Evolutionary conservation across 441 rosid genomes (phyloP), one percentile per base, ranked within the genome.

Genomic region (Gossypium gossypioides): DNA sequence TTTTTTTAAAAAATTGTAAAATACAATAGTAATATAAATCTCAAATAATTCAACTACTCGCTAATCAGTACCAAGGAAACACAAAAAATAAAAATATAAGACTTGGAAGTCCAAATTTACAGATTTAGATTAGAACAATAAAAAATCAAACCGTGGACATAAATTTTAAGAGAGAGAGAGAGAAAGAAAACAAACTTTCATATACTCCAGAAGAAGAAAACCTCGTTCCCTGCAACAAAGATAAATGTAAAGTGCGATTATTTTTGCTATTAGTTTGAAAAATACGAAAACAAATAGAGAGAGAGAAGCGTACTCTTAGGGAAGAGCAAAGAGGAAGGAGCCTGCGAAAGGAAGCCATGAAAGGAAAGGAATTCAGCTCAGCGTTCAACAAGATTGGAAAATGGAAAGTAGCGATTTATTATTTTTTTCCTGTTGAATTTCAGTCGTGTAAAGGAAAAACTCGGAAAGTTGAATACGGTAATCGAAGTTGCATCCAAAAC

Each of bases 341-440:
- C 80, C 84, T 84, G 78, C 88, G 86, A 70, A 82, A 61, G 34
- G 77, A 69, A 74, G 81, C 79, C 90, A 88, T 88, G 46, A 86
- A 24, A 64, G 37, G 63, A 58, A 58, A 4, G 51, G 9, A 54
- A 69, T 56, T 78, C 80, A 78, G 74, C 64, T 69, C 27, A 8
- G 57, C 77, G 66, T 75, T 68, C n/a, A 19, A 50, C 0, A 54
- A 40, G 1, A 22, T n/a, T 22, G 21, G 37, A 46, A 44, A 65
- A 44, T 24, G 57, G 4, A 25, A 46, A 22, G 3, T 0, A 13
- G 12, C 18, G 19, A 5, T 10, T 64, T 61, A 15, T 15, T 13
- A 5, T 65, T 1, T 25, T 62, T 1, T 25, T 24, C 2, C 13
- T 3, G 13, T 22, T 13, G 34, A 65, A 22, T 46, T 65, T 44